These are phyloP conservation scores for Poronia punctata DNA, from an alignment of 495 filamentous ascomycete species.

Conservation along the genomic window DNA sequence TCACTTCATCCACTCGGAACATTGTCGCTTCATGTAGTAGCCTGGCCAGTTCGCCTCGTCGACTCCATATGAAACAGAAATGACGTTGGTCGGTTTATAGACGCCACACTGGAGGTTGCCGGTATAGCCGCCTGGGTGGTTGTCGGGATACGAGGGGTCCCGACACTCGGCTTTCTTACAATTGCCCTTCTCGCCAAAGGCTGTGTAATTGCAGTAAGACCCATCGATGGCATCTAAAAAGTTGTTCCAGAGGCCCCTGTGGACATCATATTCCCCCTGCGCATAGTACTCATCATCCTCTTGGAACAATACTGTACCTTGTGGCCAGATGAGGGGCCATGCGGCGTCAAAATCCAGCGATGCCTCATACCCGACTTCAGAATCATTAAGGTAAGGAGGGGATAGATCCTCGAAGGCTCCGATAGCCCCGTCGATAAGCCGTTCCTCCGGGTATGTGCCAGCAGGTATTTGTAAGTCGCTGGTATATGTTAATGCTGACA, in stretches of 20 bases:
- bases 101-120: constrained; percentile 51
- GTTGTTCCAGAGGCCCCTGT: constrained; percentile 37
- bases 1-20: constrained; percentile 44
- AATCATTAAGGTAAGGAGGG: no score
- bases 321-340: constrained; percentile 47
- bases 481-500: not conserved
- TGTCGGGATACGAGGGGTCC: constrained; percentile 45
- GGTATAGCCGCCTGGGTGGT: constrained; percentile 44
- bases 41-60: constrained; percentile 21
- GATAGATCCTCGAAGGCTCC: constrained; percentile 12
- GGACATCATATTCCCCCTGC: constrained; percentile 27
- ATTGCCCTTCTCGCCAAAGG: constrained; percentile 26
- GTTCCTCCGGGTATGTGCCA: constrained; percentile 23
- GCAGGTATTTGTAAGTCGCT: constrained; percentile 25
- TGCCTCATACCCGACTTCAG: constrained; percentile 21
- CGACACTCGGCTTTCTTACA: constrained; percentile 21
- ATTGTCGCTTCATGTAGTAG: constrained; percentile 25
- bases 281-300: constrained; percentile 48
- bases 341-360: constrained; percentile 30
- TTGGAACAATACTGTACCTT: constrained; percentile 53
- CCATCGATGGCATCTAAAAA: constrained; percentile 51
- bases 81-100: constrained; percentile 25
- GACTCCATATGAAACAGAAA: constrained; percentile 27
- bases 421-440: constrained; percentile 20
- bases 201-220: constrained; percentile 49